Base-by-base conservation (phyloP, 179 eudicot species). In the Silene vulgaris region DNA sequence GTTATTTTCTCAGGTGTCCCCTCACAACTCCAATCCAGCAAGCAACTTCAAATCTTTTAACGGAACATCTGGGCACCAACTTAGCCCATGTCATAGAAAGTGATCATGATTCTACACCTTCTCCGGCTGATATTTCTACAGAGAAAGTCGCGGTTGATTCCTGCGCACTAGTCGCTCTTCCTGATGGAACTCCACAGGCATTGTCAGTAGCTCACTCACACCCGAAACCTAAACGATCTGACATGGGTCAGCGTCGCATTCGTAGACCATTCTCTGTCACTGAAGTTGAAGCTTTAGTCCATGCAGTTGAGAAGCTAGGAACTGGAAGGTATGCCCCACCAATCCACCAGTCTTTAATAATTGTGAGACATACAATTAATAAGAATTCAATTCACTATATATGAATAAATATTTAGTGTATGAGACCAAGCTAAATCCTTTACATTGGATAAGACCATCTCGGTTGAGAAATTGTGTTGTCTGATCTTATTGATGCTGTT, bases 231-330 rank as follows among this genome's bases (percentile, higher is more conserved):
- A 92, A 88, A 80, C 83, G 86, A 75, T 80, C 87, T 68, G 97
- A 92, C 65, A 79, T 84, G 73, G 90, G 84, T 28, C 99, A 90
- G 69, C 97, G 97, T 69, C 83, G 99, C 43, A 95, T 92, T 64
- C 95, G 97, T 66, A 75, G 99, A 83, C 99, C 99, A 43, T 95
- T 95, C 80, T 87, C 99, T 82, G 97, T 95, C 43, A 64, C 87
- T 32, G 99, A 95, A 85, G 99, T 95, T 72, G 99, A 92, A 85
- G 93, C 96, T 52, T 83, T 95, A 43, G 97, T 95, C 69, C 90
- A 95, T 74, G 99, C 97, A 20, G 99, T 95, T 73, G 99, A 92
- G 88, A 87, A 95, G 86, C 90, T 95, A 20, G 99, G 99, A 72
- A 95, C 99, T 21, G 99, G 97, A 82, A 95, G 97, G 99, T 95